phyloP scores from a whole-genome alignment of 2,329 filamentous ascomycete species.

The Ophioceras dolichostomum region DNA sequence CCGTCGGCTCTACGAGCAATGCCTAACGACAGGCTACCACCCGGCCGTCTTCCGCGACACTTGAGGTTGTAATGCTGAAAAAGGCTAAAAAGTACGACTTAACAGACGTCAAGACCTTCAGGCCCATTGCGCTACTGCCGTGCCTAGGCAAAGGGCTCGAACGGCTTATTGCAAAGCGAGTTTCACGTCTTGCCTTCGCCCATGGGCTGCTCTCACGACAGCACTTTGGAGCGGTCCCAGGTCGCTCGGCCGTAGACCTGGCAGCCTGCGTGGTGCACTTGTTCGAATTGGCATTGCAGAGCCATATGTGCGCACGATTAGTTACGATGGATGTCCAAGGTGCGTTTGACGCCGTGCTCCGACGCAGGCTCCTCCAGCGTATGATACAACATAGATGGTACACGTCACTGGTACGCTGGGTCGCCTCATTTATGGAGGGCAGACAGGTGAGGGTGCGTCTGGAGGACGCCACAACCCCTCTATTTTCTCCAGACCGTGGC shows the following conservation, averaged over 20 bases:
- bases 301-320: neutral
- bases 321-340: neutral
- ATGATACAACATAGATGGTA: neutral
- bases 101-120: neutral
- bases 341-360: neutral
- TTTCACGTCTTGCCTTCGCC: neutral
- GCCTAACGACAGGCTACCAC: neutral
- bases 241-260: neutral
- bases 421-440: neutral
- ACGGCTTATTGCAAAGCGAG: neutral
- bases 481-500: no score
- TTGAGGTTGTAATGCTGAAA: no score
- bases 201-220: neutral
- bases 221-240: neutral
- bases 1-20: neutral
- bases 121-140: neutral
- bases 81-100: no score
- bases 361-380: neutral
- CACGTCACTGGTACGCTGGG: neutral
- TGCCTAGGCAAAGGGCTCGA: neutral
- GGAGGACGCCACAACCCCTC: no score
- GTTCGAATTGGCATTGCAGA: neutral
- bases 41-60: neutral
- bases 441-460: no score
- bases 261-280: neutral